These are phyloP conservation scores for Graphilbum ipis-grandicollis DNA, from an alignment of 2,329 filamentous ascomycete genomes.

Conservation along the genomic window DNA sequence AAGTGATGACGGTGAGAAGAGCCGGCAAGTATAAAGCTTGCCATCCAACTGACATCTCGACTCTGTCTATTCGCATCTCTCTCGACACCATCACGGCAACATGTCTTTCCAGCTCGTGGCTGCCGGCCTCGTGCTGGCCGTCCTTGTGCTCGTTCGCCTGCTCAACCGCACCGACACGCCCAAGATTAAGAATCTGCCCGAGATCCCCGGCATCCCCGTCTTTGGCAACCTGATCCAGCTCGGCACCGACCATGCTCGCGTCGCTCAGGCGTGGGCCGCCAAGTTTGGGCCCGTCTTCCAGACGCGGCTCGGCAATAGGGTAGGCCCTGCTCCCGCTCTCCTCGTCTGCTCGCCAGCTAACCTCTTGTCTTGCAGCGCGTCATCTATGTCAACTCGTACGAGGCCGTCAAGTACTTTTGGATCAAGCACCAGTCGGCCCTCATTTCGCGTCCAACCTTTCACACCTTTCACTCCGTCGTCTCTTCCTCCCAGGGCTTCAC, in stretches of 20 bases:
- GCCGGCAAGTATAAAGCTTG: too few relatives aligned
- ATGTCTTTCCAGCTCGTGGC: too few relatives aligned
- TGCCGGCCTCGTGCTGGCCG: too few relatives aligned
- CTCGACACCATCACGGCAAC: too few relatives aligned
- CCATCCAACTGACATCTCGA: too few relatives aligned
- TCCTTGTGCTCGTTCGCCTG: too few relatives aligned
- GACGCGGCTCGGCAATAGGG: slow-evolving; percentile 1
- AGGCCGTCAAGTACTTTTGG: too few relatives aligned
- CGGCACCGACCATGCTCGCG: slow-evolving; percentile 1
- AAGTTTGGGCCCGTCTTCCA: slow-evolving; percentile 2
- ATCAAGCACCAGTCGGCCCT: slow-evolving; percentile 1
- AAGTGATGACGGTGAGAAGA: too few relatives aligned
- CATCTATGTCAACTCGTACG: too few relatives aligned
- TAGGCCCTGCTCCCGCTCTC: not conserved
- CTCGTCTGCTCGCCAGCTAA: too few relatives aligned
- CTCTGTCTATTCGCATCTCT: too few relatives aligned
- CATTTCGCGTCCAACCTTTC: slow-evolving; percentile 1
- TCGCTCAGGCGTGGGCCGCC: not conserved
- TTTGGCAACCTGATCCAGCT: slow-evolving; percentile 1
- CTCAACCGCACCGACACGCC: too few relatives aligned
- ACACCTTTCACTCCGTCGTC: slow-evolving; percentile 4
- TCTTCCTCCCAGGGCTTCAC: slow-evolving; percentile 1
- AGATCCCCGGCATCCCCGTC: not conserved
- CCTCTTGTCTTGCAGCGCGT: not conserved
- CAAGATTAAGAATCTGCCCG: not conserved